Evolutionary conservation across 345 rosid genomes (phyloP), one percentile per base, ranked within the genome.

Genomic region (Cardamine resedifolia): DNA sequence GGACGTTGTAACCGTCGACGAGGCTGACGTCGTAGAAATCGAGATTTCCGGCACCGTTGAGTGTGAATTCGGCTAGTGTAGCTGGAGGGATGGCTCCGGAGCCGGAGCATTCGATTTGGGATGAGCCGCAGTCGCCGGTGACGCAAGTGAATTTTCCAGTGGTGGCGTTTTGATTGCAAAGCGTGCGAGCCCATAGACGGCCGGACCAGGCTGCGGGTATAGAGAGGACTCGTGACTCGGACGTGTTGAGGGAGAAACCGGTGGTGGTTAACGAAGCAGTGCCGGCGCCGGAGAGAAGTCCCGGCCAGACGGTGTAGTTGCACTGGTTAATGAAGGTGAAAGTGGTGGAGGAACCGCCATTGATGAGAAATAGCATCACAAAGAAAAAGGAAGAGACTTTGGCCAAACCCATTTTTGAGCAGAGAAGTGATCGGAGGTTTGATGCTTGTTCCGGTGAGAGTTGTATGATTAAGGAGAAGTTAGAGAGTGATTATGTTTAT

Each of bases 1-100:
- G 86, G 19, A 88, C 51, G 76, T 88, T 88, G 81, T 79, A 86
- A 16, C 95, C 91, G 44, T 86, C 88, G 14, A 86, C 95, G 7
- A 88, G 86, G 77, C 91, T 86, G 2, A 88, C 82, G 56, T 85
- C 89, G 69, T 72, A 88, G 58, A 86, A 86, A 70, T 86, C 88
- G 1, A 79, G 78, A 55, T 87, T 83, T 0, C 26, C 72, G 0
- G 76, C 71, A 3, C 84, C 83, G 45, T 83, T 64, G 5, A 86
- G 78, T 1, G 88, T 83, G 74, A 88, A 85, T 64, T 88, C 90
- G 0, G 82, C 90, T 18, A 88, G 64, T 27, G 87, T 81, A 48
- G 84, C 83, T 4, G 95, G 90, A 23, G 88, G 87, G 19, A 38
- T 67, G 0, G 80, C 87, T 18, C 85, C 86, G 1, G 52, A 45